phyloP scores from a whole-genome alignment of 345 rosid genomes.

The Hirschfeldia incana region DNA sequence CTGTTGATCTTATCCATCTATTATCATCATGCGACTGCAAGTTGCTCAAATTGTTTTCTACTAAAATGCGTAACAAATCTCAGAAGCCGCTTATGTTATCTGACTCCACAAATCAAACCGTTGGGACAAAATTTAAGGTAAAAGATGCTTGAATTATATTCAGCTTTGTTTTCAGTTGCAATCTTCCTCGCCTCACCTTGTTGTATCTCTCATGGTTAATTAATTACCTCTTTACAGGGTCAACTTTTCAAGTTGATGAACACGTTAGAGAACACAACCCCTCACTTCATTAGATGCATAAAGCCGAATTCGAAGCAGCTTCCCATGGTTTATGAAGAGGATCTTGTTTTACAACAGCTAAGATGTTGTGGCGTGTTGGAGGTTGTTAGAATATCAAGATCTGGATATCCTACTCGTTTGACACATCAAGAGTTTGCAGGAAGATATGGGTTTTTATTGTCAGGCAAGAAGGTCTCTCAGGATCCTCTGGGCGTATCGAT shows the following conservation, averaged over 20 bases:
- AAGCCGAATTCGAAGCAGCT: constrained; percentile 75
- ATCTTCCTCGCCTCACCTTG: neutral
- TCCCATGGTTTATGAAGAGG: constrained; percentile 64
- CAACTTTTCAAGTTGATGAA: constrained; percentile 90
- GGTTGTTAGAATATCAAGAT: constrained; percentile 83
- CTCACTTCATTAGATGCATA: constrained; percentile 91
- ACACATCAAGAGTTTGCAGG: constrained; percentile 82
- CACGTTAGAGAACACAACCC: constrained; percentile 77
- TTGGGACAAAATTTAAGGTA: constrained; percentile 85
- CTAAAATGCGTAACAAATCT: constrained; percentile 46
- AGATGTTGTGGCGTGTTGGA: constrained; percentile 87
- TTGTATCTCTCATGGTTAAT: neutral
- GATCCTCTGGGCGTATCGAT: constrained; percentile 81
- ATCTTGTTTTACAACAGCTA: constrained; percentile 76
- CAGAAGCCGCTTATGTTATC: constrained; percentile 40
- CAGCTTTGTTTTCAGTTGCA: constrained; percentile 18
- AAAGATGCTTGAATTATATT: constrained; percentile 11
- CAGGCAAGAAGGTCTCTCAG: constrained; percentile 44
- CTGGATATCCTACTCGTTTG: constrained; percentile 85
- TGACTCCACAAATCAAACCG: constrained; percentile 65
- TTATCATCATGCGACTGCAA: constrained; percentile 65
- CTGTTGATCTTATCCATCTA: constrained; percentile 57
- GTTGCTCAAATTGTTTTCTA: constrained; percentile 54
- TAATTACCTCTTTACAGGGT: constrained; percentile 46
- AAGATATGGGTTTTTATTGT: constrained; percentile 76